Percentiles rank a stretch among this genome's conserved stretches.
Evolutionary conservation across 148 eudicot genomes (phyloP).

Genomic region (Nepenthes mirabilis): DNA sequence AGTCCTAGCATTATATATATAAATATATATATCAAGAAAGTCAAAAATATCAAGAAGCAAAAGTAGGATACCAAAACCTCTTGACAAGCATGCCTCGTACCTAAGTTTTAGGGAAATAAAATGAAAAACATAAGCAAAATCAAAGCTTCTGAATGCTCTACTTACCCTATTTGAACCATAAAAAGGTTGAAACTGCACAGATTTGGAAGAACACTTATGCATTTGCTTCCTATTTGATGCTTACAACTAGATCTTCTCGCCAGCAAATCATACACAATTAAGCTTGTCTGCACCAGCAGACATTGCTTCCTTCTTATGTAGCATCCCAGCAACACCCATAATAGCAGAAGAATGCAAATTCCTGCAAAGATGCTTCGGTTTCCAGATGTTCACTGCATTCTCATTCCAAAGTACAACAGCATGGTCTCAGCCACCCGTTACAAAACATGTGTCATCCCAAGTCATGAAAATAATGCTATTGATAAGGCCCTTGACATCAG

Average conservation of each 20-base stretch:
- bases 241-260: conserved; percentile 67
- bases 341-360: conserved; percentile 77
- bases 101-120: no score
- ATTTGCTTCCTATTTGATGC: conserved; percentile 87
- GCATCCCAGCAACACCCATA: conserved; percentile 98
- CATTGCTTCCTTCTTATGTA: conserved; percentile 55
- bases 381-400: conserved; percentile 53
- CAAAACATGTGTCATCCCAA: conserved; percentile 69
- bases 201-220: conserved; percentile 93
- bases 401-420: conserved; percentile 77
- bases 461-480: conserved; percentile 83
- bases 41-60: no score
- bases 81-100: no score
- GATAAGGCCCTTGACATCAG: conserved; percentile 80
- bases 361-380: conserved; percentile 62
- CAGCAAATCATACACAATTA: conserved; percentile 59
- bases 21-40: neutral
- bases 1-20: conserved; percentile 35
- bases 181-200: conserved; percentile 90
- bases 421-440: conserved; percentile 92
- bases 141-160: no score
- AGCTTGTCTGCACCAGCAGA: conserved; percentile 87
- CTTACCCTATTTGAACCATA: conserved; percentile 94
- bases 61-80: no score
- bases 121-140: no score